Conservation (phyloP, 257 asterid species). For the Paraleonurus japonicus region DNA sequence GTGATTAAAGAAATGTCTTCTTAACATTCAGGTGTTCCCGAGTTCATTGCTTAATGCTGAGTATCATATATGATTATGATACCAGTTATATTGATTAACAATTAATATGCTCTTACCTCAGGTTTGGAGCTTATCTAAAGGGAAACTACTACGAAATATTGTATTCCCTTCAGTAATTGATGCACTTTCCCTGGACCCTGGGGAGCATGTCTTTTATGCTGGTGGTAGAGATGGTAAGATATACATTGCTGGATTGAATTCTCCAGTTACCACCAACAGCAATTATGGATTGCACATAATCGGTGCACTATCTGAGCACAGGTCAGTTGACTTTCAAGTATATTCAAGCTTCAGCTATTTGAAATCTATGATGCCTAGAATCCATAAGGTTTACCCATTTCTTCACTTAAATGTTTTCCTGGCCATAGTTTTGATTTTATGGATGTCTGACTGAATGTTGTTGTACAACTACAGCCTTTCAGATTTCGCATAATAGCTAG, state of each 20-base stretch:
- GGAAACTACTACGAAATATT: constrained; percentile 58
- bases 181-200: constrained; percentile 77
- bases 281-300: constrained; percentile 60
- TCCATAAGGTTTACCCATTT: background rate
- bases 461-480: background rate
- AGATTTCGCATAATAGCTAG: background rate
- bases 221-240: constrained; percentile 95
- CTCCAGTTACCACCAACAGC: constrained; percentile 47
- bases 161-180: constrained; percentile 80
- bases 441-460: background rate
- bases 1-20: background rate
- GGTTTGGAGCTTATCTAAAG: constrained; percentile 89
- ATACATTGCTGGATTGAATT: constrained; percentile 71
- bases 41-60: constrained; percentile 7
- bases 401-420: background rate
- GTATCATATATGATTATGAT: background rate
- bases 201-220: constrained; percentile 86
- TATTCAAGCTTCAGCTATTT: background rate
- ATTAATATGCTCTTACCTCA: constrained; percentile 23
- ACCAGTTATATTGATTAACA: background rate
- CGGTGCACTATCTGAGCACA: constrained; percentile 74
- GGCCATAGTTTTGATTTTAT: background rate
- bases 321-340: constrained; percentile 37
- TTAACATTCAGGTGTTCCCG: background rate
- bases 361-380: background rate